Evolutionary conservation across 768 basidiomycete species (phyloP), one percentile per base, ranked within the genome.

Genomic region (Artomyces pyxidatus): DNA sequence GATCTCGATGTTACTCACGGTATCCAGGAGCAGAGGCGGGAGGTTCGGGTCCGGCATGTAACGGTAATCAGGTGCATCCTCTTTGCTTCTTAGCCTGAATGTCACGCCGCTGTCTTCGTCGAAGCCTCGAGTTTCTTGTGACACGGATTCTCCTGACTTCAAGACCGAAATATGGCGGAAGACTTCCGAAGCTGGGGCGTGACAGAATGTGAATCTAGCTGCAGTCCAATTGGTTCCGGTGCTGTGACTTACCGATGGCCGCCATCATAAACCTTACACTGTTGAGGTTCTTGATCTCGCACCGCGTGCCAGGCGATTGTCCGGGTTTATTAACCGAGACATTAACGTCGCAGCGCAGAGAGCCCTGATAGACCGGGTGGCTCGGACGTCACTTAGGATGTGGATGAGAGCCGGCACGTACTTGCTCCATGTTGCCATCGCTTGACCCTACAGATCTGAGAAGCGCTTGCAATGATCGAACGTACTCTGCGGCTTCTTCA

Each of bases 21-120:
- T 62, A 49, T 74, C 73, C 6, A 88, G 59, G 27, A 78, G 60
- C 5, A 97, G 68, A 0, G 82, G 77, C 0, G 92, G 91, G 1
- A 98, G 68, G 63, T 98, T 97, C 0, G 91, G 83, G 63, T 99
- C 96, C 0, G 96, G 96, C 90, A 99, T 95, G 68, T 97, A 98
- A 16, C 88, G 78, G 63, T 98, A 99, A 63, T 99, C 96, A 1
- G 88, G 91, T 0, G 92, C 85, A 57, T 93, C 88, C 58, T 96
- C 96, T 66, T 99, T 98, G 40, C 80, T 82, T 37, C 96, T 75
- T 37, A 98, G 66, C 27, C 72, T 76, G 66, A 81, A 93, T 0
- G 96, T 98, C 61, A 86, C 77, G 27, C 83, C 83, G 3, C 74
- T 80, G 50, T 81, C 68, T 59, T 93, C 88, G 63, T 97, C 81